A percentile compares a stretch with the other conserved stretches of the same genome.
These are phyloP conservation scores for Penicillium pancosmium DNA, from an alignment of 495 filamentous ascomycete genomes.

Conservation along the genomic window DNA sequence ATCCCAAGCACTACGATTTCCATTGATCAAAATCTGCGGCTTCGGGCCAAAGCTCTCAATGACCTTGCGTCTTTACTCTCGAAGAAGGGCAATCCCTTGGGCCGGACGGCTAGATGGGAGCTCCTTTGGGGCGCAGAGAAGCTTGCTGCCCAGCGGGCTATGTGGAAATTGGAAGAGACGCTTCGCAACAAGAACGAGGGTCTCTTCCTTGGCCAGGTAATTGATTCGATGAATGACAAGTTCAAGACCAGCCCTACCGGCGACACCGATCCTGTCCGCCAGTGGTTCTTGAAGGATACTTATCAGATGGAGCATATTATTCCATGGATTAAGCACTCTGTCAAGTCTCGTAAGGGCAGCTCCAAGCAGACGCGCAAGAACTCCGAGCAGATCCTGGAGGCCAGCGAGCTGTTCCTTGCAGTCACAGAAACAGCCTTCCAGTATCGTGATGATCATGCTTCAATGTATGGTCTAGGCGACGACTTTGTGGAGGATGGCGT, in stretches of 20 bases:
- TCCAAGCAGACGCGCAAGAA: conserved; percentile 35
- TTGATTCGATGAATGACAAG: conserved; percentile 68
- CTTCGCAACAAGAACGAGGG: conserved; percentile 49
- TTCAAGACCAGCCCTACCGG: conserved; percentile 60
- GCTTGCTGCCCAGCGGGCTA: conserved; percentile 74
- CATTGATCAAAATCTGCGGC: conserved; percentile 76
- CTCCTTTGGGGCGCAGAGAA: conserved; percentile 91
- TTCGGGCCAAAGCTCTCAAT: conserved; percentile 67
- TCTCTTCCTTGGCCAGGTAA: conserved; percentile 67
- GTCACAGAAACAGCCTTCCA: conserved; percentile 71
- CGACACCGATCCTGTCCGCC: conserved; percentile 71
- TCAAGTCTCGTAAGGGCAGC: conserved; percentile 58
- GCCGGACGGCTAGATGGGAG: conserved; percentile 70
- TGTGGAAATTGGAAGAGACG: conserved; percentile 78
- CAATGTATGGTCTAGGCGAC: conserved; percentile 68
- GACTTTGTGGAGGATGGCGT: conserved; percentile 71
- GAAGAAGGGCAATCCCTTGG: conserved; percentile 55
- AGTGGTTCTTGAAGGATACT: conserved; percentile 82
- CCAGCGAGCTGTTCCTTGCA: conserved; percentile 73
- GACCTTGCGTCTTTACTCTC: conserved; percentile 71
- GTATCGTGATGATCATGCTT: conserved; percentile 69
- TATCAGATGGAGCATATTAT: conserved; percentile 72
- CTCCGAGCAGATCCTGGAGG: conserved; percentile 69
- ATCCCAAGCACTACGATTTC: conserved; percentile 72
- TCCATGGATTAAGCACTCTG: conserved; percentile 71